Base-by-base conservation (phyloP, 1,139 yeast species). In the Sugiyamaella pinicola region DNA sequence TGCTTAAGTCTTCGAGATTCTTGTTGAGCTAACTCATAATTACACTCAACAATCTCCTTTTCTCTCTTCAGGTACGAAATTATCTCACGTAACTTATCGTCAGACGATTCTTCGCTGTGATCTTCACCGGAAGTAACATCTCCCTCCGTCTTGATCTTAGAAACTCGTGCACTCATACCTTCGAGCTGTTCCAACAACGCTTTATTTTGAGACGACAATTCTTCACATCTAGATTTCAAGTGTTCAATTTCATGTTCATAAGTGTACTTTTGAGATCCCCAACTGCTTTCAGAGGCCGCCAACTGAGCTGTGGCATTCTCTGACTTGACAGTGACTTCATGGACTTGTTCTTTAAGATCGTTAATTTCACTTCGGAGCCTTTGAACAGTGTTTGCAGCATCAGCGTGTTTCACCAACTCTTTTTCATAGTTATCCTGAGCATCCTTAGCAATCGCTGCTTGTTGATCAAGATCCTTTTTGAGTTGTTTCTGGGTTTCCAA, bases 171-270 rank as follows among this genome's bases (percentile, higher is more conserved):
- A 44, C 52, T 55, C 22, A 53, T 49, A 15, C 68, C 64, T 56
- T 88, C 95, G 37, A 89, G 70, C 66, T 87, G 95, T 59, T 83
- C 84, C 61, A 85, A 78, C 29, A 88, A 72, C 10, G 87, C 73
- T 47, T 79, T 74, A 64, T 88, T 87, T 64, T 88, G 96, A 19
- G 80, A 75, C 28, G 80, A 74, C 46, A 87, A 69, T 53, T 85
- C 93, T 24, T 78, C 74, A 26, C 80, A 65, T 58, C 82, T 78
- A 1, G 72, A 62, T 29, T 74, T 75, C 8, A 80, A 71, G 19
- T 69, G 64, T 10, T 74, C 74, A 48, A 85, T 65, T 55, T 85
- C 85, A 37, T 80, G 83, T 58, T 83, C 84, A 31, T 81, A 68
- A 1, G 73, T 66, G 3, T 63, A 54, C 58, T 67, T 71, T 63